phyloP scores from a whole-genome alignment of 2,329 filamentous ascomycete species.

The Alternaria triticimaculans region DNA sequence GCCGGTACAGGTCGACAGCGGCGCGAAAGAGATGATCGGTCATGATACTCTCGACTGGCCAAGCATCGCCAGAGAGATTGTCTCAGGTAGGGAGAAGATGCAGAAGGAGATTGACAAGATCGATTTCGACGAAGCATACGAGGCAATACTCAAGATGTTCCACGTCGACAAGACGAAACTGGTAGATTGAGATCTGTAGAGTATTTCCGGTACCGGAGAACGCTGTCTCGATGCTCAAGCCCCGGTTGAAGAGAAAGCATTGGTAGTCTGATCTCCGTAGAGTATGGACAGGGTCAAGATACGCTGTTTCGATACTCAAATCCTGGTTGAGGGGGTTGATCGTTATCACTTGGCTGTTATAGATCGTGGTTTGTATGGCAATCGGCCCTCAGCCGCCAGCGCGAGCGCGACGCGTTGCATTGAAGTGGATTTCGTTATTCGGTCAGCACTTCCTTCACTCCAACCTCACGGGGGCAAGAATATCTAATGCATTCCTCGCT shows the following conservation, averaged over 20 bases:
- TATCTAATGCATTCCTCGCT: neutral
- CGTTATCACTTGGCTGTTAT: neutral
- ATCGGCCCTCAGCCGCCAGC: neutral
- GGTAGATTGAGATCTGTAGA: neutral
- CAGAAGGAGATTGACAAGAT: slow-evolving; percentile 40
- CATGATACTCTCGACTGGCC: slow-evolving; percentile 36
- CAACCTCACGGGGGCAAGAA: neutral
- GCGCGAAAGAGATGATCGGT: slow-evolving; percentile 17
- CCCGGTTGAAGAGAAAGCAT: neutral
- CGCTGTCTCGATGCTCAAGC: neutral
- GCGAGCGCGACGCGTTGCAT: neutral
- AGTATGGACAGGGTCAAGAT: neutral
- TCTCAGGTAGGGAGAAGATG: slow-evolving; percentile 37
- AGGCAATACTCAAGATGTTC: neutral
- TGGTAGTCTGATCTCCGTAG: neutral
- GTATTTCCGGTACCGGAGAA: neutral
- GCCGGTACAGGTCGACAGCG: slow-evolving; percentile 30
- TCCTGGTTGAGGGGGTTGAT: neutral
- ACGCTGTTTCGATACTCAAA: neutral
- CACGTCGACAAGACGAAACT: neutral
- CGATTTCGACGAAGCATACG: slow-evolving; percentile 31
- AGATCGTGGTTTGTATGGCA: neutral
- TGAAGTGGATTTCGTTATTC: neutral
- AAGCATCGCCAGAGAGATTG: slow-evolving; percentile 38
- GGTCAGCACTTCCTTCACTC: neutral